Evolutionary conservation across 2,329 filamentous ascomycete species (phyloP), one percentile per base, ranked within the genome.

Genomic region (Beauveria asiatica): DNA sequence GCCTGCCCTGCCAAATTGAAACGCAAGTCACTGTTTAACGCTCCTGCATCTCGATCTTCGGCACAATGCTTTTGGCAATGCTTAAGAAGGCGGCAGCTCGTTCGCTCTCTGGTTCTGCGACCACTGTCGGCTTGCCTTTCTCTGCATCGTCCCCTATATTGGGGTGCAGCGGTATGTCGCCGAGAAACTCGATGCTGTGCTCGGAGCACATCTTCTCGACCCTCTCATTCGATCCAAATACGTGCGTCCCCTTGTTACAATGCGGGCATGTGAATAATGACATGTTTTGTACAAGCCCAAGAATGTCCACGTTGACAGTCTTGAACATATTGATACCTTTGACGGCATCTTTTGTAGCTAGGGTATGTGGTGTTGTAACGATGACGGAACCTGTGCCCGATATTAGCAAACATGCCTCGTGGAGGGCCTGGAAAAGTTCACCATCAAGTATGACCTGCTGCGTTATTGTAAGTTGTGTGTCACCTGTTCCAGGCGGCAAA

Each of bases 261-360:
- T 87, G 82, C 1, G 90, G 90, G 66, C 92, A 96, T 3, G 80
- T 83, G 70, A 95, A 96, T 42, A 91, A 80, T 8, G 87, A 87
- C 92, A 96, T 96, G 70, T 96, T 96, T 70, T 94, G 88, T 19
- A 99, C 87, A 74, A 97, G 84, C 2, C 94, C 94, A 1, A 97
- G 78, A 39, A 94, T 82, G 54, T 89, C 86, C 6, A 95, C 84
- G 59, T 88, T 78, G 67, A 95, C 89, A 68, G 90, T 93, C 67
- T 86, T 84, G 75, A 97, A 97, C 85, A 99, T 92, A 67, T 90
- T 89, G 64, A 97, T 88, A 3, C 94, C 94, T 67, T 94, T 91
- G 21, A 95, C 82, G 1, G 94, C 93, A 69, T 99, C 94, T 67
- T 93, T 91, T 2, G 97, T 83, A 1, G 93, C 91, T 30, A 99